A percentile compares a stretch with the other conserved stretches of the same genome.
Evolutionary conservation across 1,139 yeast species (phyloP).

Genomic region (Torulaspora pretoriensis): DNA sequence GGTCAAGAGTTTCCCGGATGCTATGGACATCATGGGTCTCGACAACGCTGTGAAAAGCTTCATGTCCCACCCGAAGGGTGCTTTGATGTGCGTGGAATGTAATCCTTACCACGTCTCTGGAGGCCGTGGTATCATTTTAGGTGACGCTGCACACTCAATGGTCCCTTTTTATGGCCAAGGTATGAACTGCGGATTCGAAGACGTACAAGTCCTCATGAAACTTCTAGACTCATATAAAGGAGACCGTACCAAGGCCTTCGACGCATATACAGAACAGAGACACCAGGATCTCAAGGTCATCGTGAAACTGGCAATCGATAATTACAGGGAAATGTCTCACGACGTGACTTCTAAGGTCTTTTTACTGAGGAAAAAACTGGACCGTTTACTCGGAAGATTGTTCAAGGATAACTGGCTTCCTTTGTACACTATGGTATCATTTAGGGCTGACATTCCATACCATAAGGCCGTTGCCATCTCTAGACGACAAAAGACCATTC

Average conservation of each 20-base stretch:
- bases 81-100: conserved; percentile 65
- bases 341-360: conserved; percentile 66
- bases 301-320: conserved; percentile 70
- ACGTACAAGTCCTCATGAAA: conserved; percentile 63
- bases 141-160: conserved; percentile 96
- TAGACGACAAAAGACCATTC: conserved; percentile 46
- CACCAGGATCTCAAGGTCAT: conserved; percentile 70
- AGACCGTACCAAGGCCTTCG: conserved; percentile 51
- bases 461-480: conserved; percentile 61
- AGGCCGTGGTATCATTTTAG: conserved; percentile 66
- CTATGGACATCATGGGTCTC: conserved; percentile 60
- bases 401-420: conserved; percentile 73
- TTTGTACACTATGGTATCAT: conserved; percentile 86
- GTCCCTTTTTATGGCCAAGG: conserved; percentile 98
- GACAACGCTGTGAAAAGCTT: conserved; percentile 51
- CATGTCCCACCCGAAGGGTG: conserved; percentile 64
- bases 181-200: conserved; percentile 95
- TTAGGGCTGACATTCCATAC: conserved; percentile 77
- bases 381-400: conserved; percentile 55
- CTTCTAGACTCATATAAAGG: conserved; percentile 45
- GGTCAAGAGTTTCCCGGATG: conserved; percentile 64
- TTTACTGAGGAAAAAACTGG: conserved; percentile 62
- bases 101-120: conserved; percentile 59
- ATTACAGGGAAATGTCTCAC: conserved; percentile 84
- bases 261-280: conserved; percentile 53